Base-by-base conservation (phyloP, 2,329 filamentous ascomycete species). In the Plenodomus tracheiphilus region DNA sequence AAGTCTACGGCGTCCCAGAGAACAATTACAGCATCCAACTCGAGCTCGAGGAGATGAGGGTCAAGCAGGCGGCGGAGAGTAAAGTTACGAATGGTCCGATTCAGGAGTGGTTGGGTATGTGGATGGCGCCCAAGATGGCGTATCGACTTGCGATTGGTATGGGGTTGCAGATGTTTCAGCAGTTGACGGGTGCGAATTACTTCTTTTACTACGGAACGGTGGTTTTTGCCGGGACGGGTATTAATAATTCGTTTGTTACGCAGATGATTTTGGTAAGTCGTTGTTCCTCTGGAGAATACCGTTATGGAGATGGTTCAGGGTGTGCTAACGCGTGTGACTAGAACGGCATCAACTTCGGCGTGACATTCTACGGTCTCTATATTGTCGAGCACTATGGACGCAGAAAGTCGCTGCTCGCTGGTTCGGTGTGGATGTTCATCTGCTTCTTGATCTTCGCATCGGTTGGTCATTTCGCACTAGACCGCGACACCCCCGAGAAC, bases 61-160 rank as follows among this genome's bases (percentile, higher is more conserved):
- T 74, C 16, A 82, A 83, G 58, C 69, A 81, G 36, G 77, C 81
- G 19, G 75, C 77, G 1, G 81, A 84, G 59, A 43, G 45, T 34
- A 54, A 53, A 21, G 50, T 52, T 16, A 51, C 39, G 20, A 66
- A 54, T 44, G 47, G 41, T 13, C 46, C 54, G 86, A 84, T 80
- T 84, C 55, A 61, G 17, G 60, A 65, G 25, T 67, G 64, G 65
- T 42, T 88, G 47, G 83, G 86, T 56, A 82, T 84, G 61, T 77
- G 90, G 59, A 79, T 79, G 49, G 76, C 79, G 54, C 85, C 85
- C 58, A 85, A 84, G 59, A 90, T 88, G 78, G 62, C 82, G 4
- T 83, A 87, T 67, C 78, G 86, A 21, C 82, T 83, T 1, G 43
- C 81, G 0, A 74, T 88, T 0, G 85, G 85, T 17, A 80, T 87